Percentiles rank a stretch among this genome's conserved stretches.
These are phyloP conservation scores for Pichia sp. DNA, from an alignment of 1,139 yeast genomes.

Conservation along the genomic window DNA sequence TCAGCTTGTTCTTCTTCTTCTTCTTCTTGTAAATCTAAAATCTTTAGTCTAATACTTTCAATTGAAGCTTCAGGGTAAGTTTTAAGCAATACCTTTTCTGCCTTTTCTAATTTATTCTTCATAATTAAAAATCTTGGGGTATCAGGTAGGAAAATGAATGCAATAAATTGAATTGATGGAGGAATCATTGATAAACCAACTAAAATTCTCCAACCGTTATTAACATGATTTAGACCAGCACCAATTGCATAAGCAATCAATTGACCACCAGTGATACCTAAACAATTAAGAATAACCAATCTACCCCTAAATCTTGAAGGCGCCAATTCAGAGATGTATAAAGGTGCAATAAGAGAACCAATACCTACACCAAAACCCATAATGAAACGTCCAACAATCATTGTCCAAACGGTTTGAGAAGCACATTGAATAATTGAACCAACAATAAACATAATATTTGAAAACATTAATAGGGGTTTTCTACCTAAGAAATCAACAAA, in stretches of 20 bases:
- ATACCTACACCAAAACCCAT: slow-evolving; percentile 97
- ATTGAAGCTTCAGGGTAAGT: slow-evolving; percentile 54
- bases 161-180: slow-evolving; percentile 65
- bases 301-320: slow-evolving; percentile 91
- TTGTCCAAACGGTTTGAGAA: slow-evolving; percentile 76
- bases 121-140: slow-evolving; percentile 86
- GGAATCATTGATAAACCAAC: slow-evolving; percentile 90
- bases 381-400: slow-evolving; percentile 84
- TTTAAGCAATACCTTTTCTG: slow-evolving; percentile 55
- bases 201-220: slow-evolving; percentile 87
- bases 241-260: slow-evolving; percentile 87
- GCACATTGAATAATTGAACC: slow-evolving; percentile 84
- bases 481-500: slow-evolving; percentile 79
- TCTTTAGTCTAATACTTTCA: slow-evolving; percentile 49
- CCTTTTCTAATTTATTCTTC: slow-evolving; percentile 57
- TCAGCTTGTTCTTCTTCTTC: slow-evolving; percentile 57
- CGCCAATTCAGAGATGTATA: slow-evolving; percentile 85
- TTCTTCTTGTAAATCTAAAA: slow-evolving; percentile 50
- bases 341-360: slow-evolving; percentile 85
- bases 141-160: slow-evolving; percentile 85
- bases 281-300: slow-evolving; percentile 58
- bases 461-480: slow-evolving; percentile 69
- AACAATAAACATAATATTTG: slow-evolving; percentile 69
- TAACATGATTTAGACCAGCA: slow-evolving; percentile 70
- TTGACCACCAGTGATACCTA: slow-evolving; percentile 86